Percentiles rank a stretch among this genome's conserved stretches.
phyloP scores from a whole-genome alignment of 1,284 basidiomycete species.

The Cryptococcus hybrid region DNA sequence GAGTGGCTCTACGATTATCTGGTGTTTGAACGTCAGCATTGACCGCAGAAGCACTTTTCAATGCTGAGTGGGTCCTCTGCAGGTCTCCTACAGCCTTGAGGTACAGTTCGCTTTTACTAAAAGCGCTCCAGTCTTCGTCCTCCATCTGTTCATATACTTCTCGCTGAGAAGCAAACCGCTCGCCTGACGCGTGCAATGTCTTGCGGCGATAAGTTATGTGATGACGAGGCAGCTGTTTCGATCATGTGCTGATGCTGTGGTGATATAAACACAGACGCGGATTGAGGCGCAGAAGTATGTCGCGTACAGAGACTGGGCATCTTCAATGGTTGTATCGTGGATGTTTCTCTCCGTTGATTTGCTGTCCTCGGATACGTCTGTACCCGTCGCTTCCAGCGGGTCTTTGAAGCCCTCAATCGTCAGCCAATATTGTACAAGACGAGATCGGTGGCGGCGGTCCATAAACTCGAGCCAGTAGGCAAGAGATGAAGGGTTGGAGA shows the following conservation, averaged over 20 bases:
- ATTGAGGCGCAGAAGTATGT: conserved; percentile 65
- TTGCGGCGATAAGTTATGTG: background rate
- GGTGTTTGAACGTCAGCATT: background rate
- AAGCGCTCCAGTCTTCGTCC: conserved; percentile 85
- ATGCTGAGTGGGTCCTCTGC: conserved; percentile 31
- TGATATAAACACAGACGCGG: conserved; percentile 15
- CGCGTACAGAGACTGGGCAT: conserved; percentile 80
- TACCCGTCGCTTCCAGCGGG: conserved; percentile 77
- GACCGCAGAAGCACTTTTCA: background rate
- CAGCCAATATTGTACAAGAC: conserved; percentile 94
- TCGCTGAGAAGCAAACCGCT: conserved; percentile 70
- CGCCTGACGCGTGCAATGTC: conserved; percentile 45
- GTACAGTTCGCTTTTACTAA: conserved; percentile 83
- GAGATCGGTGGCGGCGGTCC: conserved; percentile 79
- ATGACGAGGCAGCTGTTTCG: conserved; percentile 13
- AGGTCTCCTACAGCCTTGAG: conserved; percentile 80
- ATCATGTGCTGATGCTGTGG: conserved; percentile 18
- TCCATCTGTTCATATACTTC: conserved; percentile 87
- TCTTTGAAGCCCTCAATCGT: conserved; percentile 97
- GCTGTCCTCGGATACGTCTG: conserved; percentile 28
- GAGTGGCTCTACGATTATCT: background rate
- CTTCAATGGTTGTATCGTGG: conserved; percentile 55
- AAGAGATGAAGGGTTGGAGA: conserved; percentile 81
- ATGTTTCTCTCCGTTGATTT: conserved; percentile 1
- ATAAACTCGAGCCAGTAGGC: conserved; percentile 98